Evolutionary conservation across 140 eudicot species (phyloP), one percentile per base, ranked within the genome.

Genomic region (Cichorium intybus): DNA sequence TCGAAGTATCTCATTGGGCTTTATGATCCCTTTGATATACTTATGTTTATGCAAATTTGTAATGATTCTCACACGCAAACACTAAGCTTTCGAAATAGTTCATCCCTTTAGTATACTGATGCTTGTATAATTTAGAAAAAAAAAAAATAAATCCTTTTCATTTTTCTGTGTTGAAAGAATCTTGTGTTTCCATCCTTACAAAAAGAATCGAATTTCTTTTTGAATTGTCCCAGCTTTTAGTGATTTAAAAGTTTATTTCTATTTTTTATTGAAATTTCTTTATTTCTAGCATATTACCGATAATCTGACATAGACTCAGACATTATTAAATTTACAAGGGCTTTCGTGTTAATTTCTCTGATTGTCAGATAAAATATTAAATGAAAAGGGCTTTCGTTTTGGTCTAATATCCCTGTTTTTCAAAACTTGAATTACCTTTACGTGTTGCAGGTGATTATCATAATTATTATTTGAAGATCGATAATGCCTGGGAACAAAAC

Each of bases 401-500:
- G 29, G 1, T 7, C 2, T 62, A 34, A 23, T n/a, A 43, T 14
- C 12, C 46, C 43, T 71, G 4, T 47, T 27, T 45, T 53, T 26
- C 14, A 8, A 52, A 61, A 35, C 26, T 39, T 59, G 22, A 23
- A 37, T 46, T 59, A 7, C 50, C 59, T 22, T 47, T 24, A n/a
- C 52, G 37, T 56, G 66, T 80, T 83, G 78, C 64, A 78, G 80
- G 80, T 70, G 49, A 62, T 65, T 35, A 26, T 45, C 24, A 33
- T 62, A 48, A 16, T 20, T 62, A 16, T 20, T 62, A 14, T 27
- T 70, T 59, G 76, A 74, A 69, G 60, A 70, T 56, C 28, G 64
- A 49, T 48, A 4, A 82, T 85, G 90, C 79, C 85, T 23, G 87
- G 90, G 67, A 85, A 82, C 75, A 76, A 80, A 79, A 76, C 60